Evolutionary conservation across 768 basidiomycete genomes (phyloP).

Genomic region (Tricholoma furcatifolium): DNA sequence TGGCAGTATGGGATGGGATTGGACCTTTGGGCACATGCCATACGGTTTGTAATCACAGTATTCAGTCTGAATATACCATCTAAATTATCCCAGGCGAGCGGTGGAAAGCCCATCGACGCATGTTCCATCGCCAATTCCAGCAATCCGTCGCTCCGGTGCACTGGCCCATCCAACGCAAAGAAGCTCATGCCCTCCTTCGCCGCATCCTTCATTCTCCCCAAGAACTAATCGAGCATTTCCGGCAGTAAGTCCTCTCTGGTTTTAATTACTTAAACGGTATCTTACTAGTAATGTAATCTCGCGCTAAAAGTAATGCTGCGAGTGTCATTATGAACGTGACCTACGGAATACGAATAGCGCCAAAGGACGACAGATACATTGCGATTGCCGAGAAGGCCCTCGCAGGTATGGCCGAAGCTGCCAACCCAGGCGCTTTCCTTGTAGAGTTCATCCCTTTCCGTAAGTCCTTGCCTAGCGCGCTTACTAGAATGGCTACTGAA

Average conservation of each 20-base stretch:
- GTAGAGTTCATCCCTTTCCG: slow-evolving; percentile 48
- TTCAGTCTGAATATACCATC: not conserved
- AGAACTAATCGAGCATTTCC: slow-evolving; percentile 46
- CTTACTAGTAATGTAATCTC: not conserved
- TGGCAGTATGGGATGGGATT: slow-evolving; percentile 39
- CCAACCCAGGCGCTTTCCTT: slow-evolving; percentile 51
- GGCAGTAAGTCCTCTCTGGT: slow-evolving; percentile 41
- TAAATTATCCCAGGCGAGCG: slow-evolving; percentile 35
- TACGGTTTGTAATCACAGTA: slow-evolving; percentile 31
- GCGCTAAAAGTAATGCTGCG: slow-evolving; percentile 40
- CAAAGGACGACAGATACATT: slow-evolving; percentile 46
- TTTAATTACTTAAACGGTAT: not conserved
- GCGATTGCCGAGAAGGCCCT: slow-evolving; percentile 50
- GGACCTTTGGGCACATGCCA: slow-evolving; percentile 57
- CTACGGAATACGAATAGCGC: slow-evolving; percentile 47
- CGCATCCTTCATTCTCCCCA: slow-evolving; percentile 41
- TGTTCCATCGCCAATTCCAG: slow-evolving; percentile 53
- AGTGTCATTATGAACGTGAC: slow-evolving; percentile 53
- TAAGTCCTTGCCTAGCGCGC: slow-evolving; percentile 11
- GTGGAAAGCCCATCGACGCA: slow-evolving; percentile 51
- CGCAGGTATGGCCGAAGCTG: slow-evolving; percentile 48
- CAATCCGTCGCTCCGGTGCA: slow-evolving; percentile 38
- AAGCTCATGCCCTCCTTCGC: slow-evolving; percentile 44
- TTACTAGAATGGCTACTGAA: not conserved
- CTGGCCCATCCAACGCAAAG: slow-evolving; percentile 44